These are phyloP conservation scores for Trichoderma koningiopsis DNA, from an alignment of 2,329 filamentous ascomycete species.

Conservation along the genomic window DNA sequence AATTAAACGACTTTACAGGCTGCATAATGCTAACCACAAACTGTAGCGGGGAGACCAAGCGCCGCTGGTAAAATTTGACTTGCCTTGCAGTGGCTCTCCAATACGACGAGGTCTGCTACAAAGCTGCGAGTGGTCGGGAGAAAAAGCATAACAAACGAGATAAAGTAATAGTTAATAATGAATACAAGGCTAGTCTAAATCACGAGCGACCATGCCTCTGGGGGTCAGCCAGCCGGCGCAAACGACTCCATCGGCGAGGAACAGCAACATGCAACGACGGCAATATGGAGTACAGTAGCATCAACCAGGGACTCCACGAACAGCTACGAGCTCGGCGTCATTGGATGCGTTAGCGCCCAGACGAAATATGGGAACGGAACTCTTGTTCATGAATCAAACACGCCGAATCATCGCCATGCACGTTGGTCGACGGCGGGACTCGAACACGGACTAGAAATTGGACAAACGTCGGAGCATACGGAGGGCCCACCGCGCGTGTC, in stretches of 20 bases:
- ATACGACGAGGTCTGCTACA: not conserved
- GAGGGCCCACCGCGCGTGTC: conserved; percentile 12
- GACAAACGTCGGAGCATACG: conserved; percentile 21
- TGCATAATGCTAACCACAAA: conserved; percentile 20
- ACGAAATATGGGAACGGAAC: not conserved
- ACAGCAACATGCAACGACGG: not conserved
- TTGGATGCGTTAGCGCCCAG: not conserved
- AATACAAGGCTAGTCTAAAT: not conserved
- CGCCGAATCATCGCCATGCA: not conserved
- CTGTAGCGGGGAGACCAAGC: conserved; percentile 1
- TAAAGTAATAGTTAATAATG: conserved; percentile 4
- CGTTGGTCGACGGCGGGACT: conserved; percentile 14
- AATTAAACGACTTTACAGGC: not conserved
- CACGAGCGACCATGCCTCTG: not conserved
- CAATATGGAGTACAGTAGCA: not conserved
- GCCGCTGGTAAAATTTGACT: not conserved
- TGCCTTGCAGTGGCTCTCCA: not conserved
- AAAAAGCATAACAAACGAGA: conserved; percentile 10
- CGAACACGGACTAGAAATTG: conserved; percentile 13
- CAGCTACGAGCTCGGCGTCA: not conserved
- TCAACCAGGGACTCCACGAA: not conserved
- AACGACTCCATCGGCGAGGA: not conserved
- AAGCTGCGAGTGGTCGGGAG: not conserved
- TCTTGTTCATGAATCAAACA: not conserved
- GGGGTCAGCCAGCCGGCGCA: not conserved